These are phyloP conservation scores for Micractinium conductrix DNA, from an alignment of 139 green algal genomes.

Conservation along the genomic window DNA sequence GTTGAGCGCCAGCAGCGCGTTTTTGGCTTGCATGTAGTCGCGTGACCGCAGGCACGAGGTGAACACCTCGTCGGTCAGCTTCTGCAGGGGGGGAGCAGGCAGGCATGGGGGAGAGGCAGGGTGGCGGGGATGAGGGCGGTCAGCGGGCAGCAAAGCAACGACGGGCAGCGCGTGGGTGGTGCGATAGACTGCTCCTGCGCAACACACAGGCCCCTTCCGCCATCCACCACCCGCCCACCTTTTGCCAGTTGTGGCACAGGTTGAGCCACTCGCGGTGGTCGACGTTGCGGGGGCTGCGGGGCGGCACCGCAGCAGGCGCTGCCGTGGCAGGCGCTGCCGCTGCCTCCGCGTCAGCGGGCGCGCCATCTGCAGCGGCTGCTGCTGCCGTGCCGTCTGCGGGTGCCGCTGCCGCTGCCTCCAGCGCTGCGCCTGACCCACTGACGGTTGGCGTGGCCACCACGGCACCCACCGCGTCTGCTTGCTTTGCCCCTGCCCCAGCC, in stretches of 20 bases:
- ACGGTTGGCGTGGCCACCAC: background rate
- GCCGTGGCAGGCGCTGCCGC: background rate
- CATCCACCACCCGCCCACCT: background rate
- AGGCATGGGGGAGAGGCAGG: background rate
- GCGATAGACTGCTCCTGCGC: background rate
- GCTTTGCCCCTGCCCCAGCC: too few relatives aligned
- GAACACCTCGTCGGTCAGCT: conserved; percentile 49
- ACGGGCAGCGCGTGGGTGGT: background rate
- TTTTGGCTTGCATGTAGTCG: conserved; percentile 68
- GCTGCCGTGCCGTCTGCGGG: background rate
- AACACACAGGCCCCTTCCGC: background rate
- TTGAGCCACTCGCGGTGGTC: conserved; percentile 31
- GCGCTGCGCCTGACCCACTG: background rate
- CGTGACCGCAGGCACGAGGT: conserved; percentile 35
- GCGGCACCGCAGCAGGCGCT: background rate
- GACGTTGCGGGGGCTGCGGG: background rate
- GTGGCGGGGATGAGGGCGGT: background rate
- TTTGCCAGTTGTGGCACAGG: conserved; percentile 38
- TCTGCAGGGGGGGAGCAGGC: background rate
- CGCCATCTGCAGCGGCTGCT: background rate
- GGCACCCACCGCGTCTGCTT: too few relatives aligned
- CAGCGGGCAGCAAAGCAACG: background rate
- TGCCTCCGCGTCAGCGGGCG: background rate
- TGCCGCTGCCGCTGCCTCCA: background rate
- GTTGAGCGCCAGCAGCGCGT: conserved; percentile 62